Conservation (phyloP, 805 yeast genomes). For the Priceomyces haplophilus region DNA sequence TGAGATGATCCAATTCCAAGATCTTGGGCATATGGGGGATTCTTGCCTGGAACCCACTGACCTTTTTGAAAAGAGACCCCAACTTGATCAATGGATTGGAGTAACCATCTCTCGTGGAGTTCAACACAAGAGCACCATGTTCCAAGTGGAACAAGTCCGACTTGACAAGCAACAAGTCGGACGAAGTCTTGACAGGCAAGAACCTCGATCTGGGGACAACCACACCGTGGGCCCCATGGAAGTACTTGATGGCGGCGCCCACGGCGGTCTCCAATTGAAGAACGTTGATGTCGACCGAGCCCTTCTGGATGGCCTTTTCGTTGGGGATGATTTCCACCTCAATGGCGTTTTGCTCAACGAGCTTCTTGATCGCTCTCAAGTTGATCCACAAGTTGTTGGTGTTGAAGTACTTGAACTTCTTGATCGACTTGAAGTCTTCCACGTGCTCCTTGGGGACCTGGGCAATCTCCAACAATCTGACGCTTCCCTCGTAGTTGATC, state of each 20-base stretch:
- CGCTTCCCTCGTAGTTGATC: constrained; percentile 92
- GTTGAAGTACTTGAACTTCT: constrained; percentile 97
- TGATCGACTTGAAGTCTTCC: constrained; percentile 96
- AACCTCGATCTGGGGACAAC: constrained; percentile 98
- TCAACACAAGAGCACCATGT: constrained; percentile 86
- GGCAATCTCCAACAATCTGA: constrained; percentile 91
- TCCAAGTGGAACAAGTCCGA: constrained; percentile 88
- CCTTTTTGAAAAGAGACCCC: constrained; percentile 96
- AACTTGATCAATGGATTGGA: constrained; percentile 92
- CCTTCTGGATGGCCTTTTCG: constrained; percentile 75
- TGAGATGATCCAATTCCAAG: constrained; percentile 93
- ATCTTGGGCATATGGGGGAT: constrained; percentile 95
- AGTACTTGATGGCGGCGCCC: constrained; percentile 98
- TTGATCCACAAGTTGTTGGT: constrained; percentile 98
- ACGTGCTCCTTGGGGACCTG: constrained; percentile 98
- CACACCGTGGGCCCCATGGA: constrained; percentile 93
- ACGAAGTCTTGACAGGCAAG: constrained; percentile 96
- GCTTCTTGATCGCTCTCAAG: constrained; percentile 87
- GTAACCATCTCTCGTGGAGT: constrained; percentile 83
- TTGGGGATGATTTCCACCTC: constrained; percentile 95
- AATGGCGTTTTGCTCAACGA: constrained; percentile 78
- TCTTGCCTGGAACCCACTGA: constrained; percentile 82
- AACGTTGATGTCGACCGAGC: constrained; percentile 76
- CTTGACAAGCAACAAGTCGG: constrained; percentile 90
- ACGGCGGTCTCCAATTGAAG: constrained; percentile 97